Evolutionary conservation across 768 basidiomycete species (phyloP), one percentile per base, ranked within the genome.

Genomic region (Termitomyces sp.): DNA sequence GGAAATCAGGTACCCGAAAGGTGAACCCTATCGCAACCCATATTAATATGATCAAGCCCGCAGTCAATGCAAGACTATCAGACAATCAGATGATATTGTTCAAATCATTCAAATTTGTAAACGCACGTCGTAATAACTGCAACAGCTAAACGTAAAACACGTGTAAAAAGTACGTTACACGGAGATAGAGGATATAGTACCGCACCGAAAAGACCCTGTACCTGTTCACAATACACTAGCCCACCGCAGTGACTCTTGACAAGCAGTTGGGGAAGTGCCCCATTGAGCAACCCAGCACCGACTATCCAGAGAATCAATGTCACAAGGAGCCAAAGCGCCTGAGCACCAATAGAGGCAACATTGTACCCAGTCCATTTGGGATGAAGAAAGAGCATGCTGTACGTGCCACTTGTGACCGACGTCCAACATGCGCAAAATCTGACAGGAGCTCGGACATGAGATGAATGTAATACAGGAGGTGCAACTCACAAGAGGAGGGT

Each of bases 401-500:
- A 81, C 20, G 68, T 69, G 25, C 76, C 77, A 11, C 80, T 76
- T 16, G 79, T 84, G 6, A 81, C 56, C 3, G 76, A 67, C 25
- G 85, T 86, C 85, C 85, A 87, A 60, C 76, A 82, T 3, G 82
- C 75, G 16, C 75, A 68, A 61, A 84, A 85, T 50, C 85, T 87
- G 57, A 23, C 12, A 5, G 18, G 48, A 43, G 16, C 46, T 3
- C 23, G 11, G 27, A 23, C 15, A 36, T 20, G 22, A 32, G 16
- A 9, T 27, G 7, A 29, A 50, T 5, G 29, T n/a, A 23, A 32
- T 43, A 5, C 9, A 32, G 47, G 22, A 53, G 18, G 13, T 31
- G 32, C 23, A 20, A 68, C 78, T 45, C 60, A 84, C 85, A 85
- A 60, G 13, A 83, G 62, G 27, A 84, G 70, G 22, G 73, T 70